Evolutionary conservation across 2,329 filamentous ascomycete genomes (phyloP).

Genomic region (Phaeosphaeriaceae sp.): DNA sequence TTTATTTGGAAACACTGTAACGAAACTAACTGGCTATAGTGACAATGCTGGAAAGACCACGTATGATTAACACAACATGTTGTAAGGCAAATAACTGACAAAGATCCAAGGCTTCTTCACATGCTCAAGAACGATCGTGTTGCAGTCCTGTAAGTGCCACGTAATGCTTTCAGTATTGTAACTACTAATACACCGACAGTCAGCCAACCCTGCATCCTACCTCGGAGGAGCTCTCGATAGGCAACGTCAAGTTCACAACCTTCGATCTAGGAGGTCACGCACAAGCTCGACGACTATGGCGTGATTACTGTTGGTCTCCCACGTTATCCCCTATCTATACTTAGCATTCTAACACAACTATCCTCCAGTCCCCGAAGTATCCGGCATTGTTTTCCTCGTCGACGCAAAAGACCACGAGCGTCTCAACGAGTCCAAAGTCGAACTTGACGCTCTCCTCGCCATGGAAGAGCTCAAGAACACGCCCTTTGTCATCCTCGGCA

Average conservation of each 20-base stretch:
- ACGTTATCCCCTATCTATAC: not conserved
- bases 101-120: conserved; percentile 67
- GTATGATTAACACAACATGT: conserved; percentile 44
- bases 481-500: conserved; percentile 93
- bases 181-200: conserved; percentile 13
- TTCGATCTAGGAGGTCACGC: conserved; percentile 68
- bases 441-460: conserved; percentile 88
- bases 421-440: conserved; percentile 91
- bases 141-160: conserved; percentile 74
- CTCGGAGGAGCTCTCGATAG: conserved; percentile 64
- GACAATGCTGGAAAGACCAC: conserved; percentile 97
- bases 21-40: conserved; percentile 68
- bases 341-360: conserved; percentile 6
- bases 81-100: conserved; percentile 15
- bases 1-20: not conserved
- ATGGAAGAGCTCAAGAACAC: conserved; percentile 98
- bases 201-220: conserved; percentile 59
- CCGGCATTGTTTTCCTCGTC: conserved; percentile 94
- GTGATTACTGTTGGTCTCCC: conserved; percentile 43
- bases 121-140: conserved; percentile 93
- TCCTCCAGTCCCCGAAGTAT: conserved; percentile 43
- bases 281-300: conserved; percentile 50
- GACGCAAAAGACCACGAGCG: conserved; percentile 98
- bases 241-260: conserved; percentile 81
- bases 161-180: not conserved